A percentile compares a stretch with the other conserved stretches of the same genome.
Conservation (phyloP, 2,329 filamentous ascomycete genomes). For the Epichloe elymi region DNA sequence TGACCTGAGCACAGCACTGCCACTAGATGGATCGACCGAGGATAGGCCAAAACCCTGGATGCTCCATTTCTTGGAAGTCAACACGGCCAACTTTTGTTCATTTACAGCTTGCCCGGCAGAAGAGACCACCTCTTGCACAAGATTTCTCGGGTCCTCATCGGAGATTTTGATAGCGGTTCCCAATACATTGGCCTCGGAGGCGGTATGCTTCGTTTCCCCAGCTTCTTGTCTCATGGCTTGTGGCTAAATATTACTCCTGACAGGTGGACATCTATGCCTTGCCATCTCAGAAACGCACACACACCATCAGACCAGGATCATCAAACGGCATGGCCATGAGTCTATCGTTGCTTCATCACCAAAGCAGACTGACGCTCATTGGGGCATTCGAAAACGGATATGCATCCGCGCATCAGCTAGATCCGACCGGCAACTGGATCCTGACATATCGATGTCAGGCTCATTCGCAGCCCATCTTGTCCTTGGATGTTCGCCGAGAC, state of each 20-base stretch:
- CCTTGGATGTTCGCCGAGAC: conserved; percentile 43
- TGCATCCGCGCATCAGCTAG: conserved; percentile 49
- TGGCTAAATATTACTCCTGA: conserved; percentile 1
- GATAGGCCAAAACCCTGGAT: conserved; percentile 62
- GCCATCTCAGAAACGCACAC: conserved; percentile 58
- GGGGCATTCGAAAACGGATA: conserved; percentile 81
- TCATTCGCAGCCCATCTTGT: conserved; percentile 73
- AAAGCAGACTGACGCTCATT: conserved; percentile 44
- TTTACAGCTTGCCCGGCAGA: conserved; percentile 49
- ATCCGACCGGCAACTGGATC: conserved; percentile 27
- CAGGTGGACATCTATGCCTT: conserved; percentile 74
- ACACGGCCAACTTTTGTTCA: conserved; percentile 89
- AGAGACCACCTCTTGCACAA: conserved; percentile 13
- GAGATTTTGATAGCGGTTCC: conserved; percentile 65
- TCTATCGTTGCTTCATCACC: conserved; percentile 44
- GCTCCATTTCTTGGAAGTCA: conserved; percentile 71
- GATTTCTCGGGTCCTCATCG: conserved; percentile 12
- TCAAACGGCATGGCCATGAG: conserved; percentile 83
- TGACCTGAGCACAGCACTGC: conserved; percentile 52
- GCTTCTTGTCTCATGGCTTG: too few relatives aligned
- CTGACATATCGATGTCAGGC: conserved; percentile 50
- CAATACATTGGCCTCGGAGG: conserved; percentile 60
- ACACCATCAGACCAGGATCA: conserved; percentile 36
- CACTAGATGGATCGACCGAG: conserved; percentile 46
- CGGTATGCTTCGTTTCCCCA: conserved; percentile 29